Percentiles rank a stretch among this genome's conserved stretches.
These are phyloP conservation scores for Dicorynia guianensis DNA, from an alignment of 306 rosid species.

Conservation along the genomic window DNA sequence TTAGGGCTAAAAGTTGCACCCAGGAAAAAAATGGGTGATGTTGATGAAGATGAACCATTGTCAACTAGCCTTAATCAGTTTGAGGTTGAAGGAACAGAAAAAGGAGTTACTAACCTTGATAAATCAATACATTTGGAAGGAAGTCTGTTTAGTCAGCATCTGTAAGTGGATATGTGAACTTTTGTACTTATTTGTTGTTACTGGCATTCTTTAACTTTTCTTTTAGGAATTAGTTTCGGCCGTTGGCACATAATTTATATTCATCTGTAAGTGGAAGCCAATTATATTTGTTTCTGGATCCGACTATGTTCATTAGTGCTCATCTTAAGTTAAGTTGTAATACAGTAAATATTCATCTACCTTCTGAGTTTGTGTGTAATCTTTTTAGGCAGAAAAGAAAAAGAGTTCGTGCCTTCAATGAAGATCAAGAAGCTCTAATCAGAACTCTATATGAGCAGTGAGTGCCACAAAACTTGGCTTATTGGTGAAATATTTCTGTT, in stretches of 20 bases:
- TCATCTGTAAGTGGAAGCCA: not conserved
- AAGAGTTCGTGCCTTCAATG: constrained; percentile 68
- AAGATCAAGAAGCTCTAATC: constrained; percentile 78
- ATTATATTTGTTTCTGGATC: constrained; percentile 1
- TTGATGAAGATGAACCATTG: constrained; percentile 41
- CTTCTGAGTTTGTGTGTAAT: constrained; percentile 27
- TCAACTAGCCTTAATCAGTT: constrained; percentile 48
- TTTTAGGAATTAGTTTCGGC: not conserved
- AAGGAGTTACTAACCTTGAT: constrained; percentile 32
- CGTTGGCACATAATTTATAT: not conserved
- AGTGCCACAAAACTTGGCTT: constrained; percentile 55
- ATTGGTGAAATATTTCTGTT: constrained; percentile 24
- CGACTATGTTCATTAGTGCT: constrained; percentile 16
- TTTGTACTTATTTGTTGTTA: constrained; percentile 29
- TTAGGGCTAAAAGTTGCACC: constrained; percentile 64
- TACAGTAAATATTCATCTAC: not conserved
- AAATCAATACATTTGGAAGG: constrained; percentile 50
- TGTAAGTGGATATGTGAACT: constrained; percentile 56
- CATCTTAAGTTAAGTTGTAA: constrained; percentile 16
- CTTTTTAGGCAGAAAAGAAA: constrained; percentile 69
- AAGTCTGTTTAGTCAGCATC: constrained; percentile 47
- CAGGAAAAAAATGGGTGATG: constrained; percentile 53
- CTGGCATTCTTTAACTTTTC: constrained; percentile 9
- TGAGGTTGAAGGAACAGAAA: constrained; percentile 45
- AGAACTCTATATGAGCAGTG: constrained; percentile 81